These are phyloP conservation scores for Nyssa sinensis DNA, from an alignment of 148 eudicot genomes.

Conservation along the genomic window DNA sequence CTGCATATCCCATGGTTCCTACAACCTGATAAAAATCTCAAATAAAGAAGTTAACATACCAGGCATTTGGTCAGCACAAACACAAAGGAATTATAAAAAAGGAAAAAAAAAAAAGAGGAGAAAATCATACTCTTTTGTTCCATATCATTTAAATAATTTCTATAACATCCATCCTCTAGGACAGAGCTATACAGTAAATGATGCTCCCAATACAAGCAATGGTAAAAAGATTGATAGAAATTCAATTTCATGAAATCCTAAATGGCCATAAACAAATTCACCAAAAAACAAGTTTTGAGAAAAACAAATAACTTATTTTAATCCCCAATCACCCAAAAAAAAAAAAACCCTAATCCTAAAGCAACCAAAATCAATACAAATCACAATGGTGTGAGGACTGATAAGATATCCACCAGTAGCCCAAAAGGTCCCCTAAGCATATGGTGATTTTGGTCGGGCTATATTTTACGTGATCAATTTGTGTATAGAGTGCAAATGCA, in stretches of 20 bases:
- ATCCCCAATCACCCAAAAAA: no score
- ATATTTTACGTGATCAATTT: no score
- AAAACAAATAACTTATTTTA: neutral
- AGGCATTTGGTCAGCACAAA: neutral
- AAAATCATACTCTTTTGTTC: no score
- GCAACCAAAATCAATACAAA: neutral
- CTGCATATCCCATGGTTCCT: constrained; percentile 94
- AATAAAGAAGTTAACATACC: neutral
- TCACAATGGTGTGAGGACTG: neutral
- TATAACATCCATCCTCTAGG: neutral
- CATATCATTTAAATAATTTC: neutral
- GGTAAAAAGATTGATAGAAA: no score
- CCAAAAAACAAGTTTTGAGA: neutral
- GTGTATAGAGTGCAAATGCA: no score
- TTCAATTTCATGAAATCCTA: no score
- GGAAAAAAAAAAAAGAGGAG: neutral
- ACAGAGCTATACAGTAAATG: neutral
- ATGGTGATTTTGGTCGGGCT: no score
- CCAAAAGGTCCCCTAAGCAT: no score
- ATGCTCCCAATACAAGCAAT: no score
- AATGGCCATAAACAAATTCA: no score
- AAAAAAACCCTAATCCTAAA: no score
- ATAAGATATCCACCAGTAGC: neutral
- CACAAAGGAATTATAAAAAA: no score
- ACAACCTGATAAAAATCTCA: constrained; percentile 58